These are phyloP conservation scores for Salvia miltiorrhiza DNA, from an alignment of 257 asterid species.

Conservation along the genomic window DNA sequence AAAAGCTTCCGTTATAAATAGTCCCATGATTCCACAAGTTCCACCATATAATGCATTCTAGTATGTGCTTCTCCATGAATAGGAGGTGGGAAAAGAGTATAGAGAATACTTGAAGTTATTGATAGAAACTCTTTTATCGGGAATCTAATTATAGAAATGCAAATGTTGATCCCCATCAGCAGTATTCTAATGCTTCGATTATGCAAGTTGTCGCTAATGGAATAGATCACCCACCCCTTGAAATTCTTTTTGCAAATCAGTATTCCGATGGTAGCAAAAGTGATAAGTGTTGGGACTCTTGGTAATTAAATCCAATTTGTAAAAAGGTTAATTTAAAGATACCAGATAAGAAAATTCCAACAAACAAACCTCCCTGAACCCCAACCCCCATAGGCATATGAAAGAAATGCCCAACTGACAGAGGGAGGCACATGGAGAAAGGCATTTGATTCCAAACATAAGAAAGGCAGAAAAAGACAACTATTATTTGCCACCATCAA, in stretches of 20 bases:
- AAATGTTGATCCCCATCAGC: neutral
- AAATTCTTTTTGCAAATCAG: no score
- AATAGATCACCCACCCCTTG: no score
- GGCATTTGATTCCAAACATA: neutral
- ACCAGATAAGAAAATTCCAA: neutral
- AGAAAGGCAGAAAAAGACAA: neutral
- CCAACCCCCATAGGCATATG: neutral
- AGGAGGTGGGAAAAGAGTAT: no score
- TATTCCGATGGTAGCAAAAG: neutral
- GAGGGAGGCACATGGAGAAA: neutral
- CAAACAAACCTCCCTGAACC: neutral
- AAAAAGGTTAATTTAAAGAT: neutral
- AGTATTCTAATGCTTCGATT: no score
- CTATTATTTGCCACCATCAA: neutral
- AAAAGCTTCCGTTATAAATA: no score
- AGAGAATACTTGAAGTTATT: neutral
- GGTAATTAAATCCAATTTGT: no score
- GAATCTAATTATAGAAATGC: no score
- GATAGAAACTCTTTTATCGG: neutral
- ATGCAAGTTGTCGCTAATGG: no score
- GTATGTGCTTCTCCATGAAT: no score
- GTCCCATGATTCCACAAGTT: neutral
- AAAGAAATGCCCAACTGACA: neutral
- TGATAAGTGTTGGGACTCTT: neutral
- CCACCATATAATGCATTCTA: neutral